Conservation (phyloP, 129 eudicot species). For the Sambucus nigra region DNA sequence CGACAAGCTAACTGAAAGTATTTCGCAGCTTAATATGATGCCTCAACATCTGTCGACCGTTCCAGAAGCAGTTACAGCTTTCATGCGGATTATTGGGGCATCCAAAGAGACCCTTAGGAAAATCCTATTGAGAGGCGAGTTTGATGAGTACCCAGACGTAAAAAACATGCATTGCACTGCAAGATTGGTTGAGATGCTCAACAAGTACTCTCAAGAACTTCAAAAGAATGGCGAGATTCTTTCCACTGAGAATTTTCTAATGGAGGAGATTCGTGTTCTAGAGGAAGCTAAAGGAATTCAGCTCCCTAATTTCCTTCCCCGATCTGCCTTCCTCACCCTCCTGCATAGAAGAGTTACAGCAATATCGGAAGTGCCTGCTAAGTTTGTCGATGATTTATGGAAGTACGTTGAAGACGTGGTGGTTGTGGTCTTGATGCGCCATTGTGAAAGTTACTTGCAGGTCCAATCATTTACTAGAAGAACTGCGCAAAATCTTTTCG, state of each 20-base stretch:
- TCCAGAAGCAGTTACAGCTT: constrained; percentile 8
- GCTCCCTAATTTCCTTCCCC: constrained; percentile 26
- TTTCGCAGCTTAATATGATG: constrained; percentile 3
- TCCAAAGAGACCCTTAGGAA: constrained; percentile 13
- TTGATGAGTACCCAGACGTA: constrained; percentile 17
- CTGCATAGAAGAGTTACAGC: constrained; percentile 21
- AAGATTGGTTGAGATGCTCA: constrained; percentile 5
- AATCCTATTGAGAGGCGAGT: constrained; percentile 14
- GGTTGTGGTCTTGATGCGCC: constrained; percentile 19
- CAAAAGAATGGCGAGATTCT: background rate
- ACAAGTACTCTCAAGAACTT: background rate
- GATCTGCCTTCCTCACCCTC: constrained; percentile 25
- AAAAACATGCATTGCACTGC: constrained; percentile 15
- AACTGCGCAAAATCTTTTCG: constrained; percentile 24
- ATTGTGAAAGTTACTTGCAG: constrained; percentile 27
- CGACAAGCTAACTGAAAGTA: constrained; percentile 4
- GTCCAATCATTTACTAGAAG: constrained; percentile 27
- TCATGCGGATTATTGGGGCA: constrained; percentile 7
- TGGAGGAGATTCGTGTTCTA: constrained; percentile 31
- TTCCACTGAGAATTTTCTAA: constrained; percentile 3
- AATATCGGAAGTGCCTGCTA: constrained; percentile 19
- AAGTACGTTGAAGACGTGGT: constrained; percentile 27
- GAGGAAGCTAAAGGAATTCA: constrained; percentile 32
- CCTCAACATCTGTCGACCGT: constrained; percentile 7
- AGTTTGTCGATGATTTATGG: constrained; percentile 30